Conservation (phyloP, 2,329 filamentous ascomycete species). For the Beauveria medogensis region DNA sequence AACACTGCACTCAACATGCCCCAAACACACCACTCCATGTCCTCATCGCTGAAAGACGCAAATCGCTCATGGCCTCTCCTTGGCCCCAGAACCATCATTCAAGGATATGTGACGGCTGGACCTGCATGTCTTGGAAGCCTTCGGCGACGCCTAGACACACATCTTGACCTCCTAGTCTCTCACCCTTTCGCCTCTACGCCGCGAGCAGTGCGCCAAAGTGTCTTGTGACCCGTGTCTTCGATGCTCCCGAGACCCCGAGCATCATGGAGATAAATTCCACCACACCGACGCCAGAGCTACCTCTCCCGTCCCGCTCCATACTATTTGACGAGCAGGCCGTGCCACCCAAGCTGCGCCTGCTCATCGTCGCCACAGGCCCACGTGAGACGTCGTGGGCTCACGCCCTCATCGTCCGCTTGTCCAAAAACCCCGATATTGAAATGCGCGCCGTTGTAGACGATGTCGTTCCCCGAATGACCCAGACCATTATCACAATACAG, state of each 20-base stretch:
- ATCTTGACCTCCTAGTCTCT: too few relatives aligned
- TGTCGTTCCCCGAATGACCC: slow-evolving; percentile 52
- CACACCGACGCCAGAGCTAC: slow-evolving; percentile 15
- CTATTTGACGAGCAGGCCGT: slow-evolving; percentile 27
- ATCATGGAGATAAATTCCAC: neutral
- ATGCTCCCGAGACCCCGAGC: neutral
- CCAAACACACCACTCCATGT: neutral
- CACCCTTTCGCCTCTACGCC: neutral
- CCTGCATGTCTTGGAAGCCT: slow-evolving; percentile 26
- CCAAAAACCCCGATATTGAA: slow-evolving; percentile 55
- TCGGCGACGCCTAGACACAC: slow-evolving; percentile 12
- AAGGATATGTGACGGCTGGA: slow-evolving; percentile 17
- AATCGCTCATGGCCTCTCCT: neutral
- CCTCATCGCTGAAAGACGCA: neutral
- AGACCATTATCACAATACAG: slow-evolving; percentile 53
- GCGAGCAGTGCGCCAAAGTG: neutral
- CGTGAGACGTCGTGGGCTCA: slow-evolving; percentile 59
- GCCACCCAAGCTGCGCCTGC: slow-evolving; percentile 47
- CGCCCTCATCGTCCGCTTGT: slow-evolving; percentile 57
- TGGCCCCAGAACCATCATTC: neutral
- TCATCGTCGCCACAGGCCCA: slow-evolving; percentile 58
- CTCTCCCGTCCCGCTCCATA: slow-evolving; percentile 26
- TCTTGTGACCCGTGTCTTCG: neutral
- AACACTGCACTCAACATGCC: neutral
- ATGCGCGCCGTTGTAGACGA: slow-evolving; percentile 58